A percentile compares a stretch with the other conserved stretches of the same genome.
Evolutionary conservation across 2,329 filamentous ascomycete genomes (phyloP).

Genomic region (Cladosporium oxysporum): DNA sequence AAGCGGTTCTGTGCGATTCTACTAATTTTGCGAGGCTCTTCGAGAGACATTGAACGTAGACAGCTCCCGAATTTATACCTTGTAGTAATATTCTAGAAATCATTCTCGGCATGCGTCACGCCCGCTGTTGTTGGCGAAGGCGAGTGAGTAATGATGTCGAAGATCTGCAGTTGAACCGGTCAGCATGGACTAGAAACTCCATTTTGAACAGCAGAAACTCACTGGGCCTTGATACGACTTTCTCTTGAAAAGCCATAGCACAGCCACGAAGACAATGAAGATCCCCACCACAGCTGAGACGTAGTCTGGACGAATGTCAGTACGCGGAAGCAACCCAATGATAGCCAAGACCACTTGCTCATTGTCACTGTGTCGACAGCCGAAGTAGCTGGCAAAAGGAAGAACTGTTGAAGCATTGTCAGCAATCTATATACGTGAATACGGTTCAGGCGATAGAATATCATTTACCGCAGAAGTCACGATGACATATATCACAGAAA

Average conservation of each 20-base stretch:
- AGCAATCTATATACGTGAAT: not conserved
- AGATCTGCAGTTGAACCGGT: not conserved
- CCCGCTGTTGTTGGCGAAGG: not conserved
- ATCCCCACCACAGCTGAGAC: conserved; percentile 12
- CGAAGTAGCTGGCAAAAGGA: not conserved
- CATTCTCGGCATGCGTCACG: not conserved
- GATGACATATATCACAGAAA: not conserved
- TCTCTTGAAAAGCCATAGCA: conserved; percentile 6
- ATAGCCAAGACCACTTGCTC: not conserved
- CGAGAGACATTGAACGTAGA: too few species aligned
- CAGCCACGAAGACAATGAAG: conserved; percentile 6
- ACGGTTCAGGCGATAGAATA: not conserved
- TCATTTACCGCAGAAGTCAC: conserved; percentile 8
- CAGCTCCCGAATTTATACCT: not conserved
- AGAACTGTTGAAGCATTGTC: not conserved
- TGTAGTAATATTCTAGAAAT: not conserved
- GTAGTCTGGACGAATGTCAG: conserved; percentile 10
- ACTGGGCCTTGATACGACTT: conserved; percentile 15
- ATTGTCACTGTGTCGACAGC: not conserved
- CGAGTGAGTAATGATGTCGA: not conserved
- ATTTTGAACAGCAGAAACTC: not conserved
- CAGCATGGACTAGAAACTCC: not conserved
- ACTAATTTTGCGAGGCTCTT: not conserved
- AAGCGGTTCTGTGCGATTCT: not conserved
- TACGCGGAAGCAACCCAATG: not conserved